Evolutionary conservation across 2,329 filamentous ascomycete genomes (phyloP).

Genomic region (Fusarium sterilihyphosum): DNA sequence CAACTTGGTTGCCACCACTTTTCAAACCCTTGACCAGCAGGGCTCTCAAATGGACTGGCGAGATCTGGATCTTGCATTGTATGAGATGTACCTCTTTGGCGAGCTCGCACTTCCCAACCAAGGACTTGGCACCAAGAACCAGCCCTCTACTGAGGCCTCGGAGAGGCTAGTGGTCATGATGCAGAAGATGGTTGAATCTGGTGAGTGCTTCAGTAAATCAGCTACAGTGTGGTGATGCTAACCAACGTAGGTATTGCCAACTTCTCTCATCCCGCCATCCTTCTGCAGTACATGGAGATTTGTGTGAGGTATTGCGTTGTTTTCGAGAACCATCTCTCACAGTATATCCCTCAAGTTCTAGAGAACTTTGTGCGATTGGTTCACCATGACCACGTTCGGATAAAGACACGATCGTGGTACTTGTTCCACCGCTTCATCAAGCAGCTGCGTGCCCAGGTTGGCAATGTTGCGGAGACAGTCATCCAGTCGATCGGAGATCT

Average conservation of each 20-base stretch:
- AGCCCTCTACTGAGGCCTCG: constrained; percentile 80
- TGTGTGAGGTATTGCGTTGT: constrained; percentile 93
- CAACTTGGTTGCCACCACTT: constrained; percentile 86
- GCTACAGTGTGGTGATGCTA: constrained; percentile 6
- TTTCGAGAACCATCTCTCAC: constrained; percentile 80
- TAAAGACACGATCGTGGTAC: constrained; percentile 95
- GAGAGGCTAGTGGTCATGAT: constrained; percentile 91
- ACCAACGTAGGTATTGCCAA: constrained; percentile 75
- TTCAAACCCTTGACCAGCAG: constrained; percentile 80
- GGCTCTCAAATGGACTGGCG: constrained; percentile 88
- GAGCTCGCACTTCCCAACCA: constrained; percentile 91
- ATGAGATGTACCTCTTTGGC: constrained; percentile 96
- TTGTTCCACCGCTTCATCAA: constrained; percentile 93
- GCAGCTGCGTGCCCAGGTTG: constrained; percentile 83
- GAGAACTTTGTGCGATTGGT: constrained; percentile 92
- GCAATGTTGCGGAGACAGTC: constrained; percentile 89
- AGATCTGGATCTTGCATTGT: constrained; percentile 89
- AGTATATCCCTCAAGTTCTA: constrained; percentile 85
- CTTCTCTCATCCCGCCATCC: constrained; percentile 89
- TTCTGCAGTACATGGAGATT: constrained; percentile 98
- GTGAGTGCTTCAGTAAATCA: constrained; percentile 60
- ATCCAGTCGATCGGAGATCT: constrained; percentile 91
- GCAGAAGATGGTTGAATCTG: constrained; percentile 92
- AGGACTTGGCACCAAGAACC: constrained; percentile 85
- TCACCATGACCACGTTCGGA: constrained; percentile 86